Conservation (phyloP, 2,329 filamentous ascomycete genomes). For the Nemania sp. region DNA sequence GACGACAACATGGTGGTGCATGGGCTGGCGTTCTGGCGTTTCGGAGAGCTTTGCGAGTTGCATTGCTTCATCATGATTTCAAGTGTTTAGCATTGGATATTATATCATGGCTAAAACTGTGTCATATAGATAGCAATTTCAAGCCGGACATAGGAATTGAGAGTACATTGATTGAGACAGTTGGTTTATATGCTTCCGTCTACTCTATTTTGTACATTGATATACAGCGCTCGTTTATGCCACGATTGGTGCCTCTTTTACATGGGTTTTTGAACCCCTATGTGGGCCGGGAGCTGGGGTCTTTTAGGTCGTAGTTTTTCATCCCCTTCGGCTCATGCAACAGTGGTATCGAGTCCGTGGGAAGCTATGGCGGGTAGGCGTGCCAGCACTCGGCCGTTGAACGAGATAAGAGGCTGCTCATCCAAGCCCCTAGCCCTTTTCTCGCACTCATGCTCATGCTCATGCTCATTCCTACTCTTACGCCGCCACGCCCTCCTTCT, state of each 20-base stretch:
- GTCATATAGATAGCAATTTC: neutral
- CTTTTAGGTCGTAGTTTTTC: no score
- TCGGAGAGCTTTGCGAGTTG: slow-evolving; percentile 11
- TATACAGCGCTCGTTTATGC: slow-evolving; percentile 10
- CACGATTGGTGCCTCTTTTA: neutral
- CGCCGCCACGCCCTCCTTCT: neutral
- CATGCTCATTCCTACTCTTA: no score
- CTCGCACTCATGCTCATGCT: no score
- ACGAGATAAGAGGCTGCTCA: no score
- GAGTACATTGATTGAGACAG: neutral
- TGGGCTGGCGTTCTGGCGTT: slow-evolving; percentile 17
- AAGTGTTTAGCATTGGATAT: no score
- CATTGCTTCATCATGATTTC: neutral
- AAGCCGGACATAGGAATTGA: neutral
- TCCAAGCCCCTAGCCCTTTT: no score
- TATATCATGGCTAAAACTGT: neutral
- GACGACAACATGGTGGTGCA: slow-evolving; percentile 11
- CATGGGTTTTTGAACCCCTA: neutral
- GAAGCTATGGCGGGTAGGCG: no score
- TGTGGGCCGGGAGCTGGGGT: neutral
- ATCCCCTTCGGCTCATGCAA: no score
- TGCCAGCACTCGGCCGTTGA: no score
- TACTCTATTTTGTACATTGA: slow-evolving; percentile 10
- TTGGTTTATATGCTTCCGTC: neutral
- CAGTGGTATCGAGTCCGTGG: no score